These are phyloP conservation scores for Parachlorella kessleri DNA, from an alignment of 139 green algal genomes.

Conservation along the genomic window DNA sequence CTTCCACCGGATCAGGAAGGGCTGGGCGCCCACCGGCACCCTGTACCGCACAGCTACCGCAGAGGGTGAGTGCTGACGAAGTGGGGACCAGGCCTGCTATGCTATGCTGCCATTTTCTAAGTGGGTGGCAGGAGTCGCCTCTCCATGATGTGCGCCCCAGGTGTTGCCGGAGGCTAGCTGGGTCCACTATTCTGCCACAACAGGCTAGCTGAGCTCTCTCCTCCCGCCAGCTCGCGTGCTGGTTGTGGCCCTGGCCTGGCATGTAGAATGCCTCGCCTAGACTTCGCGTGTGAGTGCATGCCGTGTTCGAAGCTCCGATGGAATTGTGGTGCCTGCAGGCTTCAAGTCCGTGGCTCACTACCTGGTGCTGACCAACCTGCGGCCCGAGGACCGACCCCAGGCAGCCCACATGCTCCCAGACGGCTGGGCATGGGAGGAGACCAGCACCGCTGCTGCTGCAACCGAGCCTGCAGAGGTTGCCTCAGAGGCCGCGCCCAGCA, in stretches of 20 bases:
- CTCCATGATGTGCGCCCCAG: no score
- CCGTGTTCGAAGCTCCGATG: no score
- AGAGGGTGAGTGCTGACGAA: constrained; percentile 40
- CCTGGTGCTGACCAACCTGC: constrained; percentile 68
- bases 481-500: not conserved
- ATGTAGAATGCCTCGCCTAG: no score
- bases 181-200: no score
- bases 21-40: constrained; percentile 67
- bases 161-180: no score
- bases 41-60: constrained; percentile 59
- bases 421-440: not conserved
- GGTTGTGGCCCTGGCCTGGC: no score
- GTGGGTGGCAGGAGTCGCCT: no score
- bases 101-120: no score
- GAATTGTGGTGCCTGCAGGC: constrained; percentile 38
- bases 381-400: not conserved
- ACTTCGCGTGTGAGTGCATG: not conserved
- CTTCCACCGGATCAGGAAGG: constrained; percentile 59
- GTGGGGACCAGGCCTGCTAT: no score
- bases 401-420: not conserved
- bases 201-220: no score
- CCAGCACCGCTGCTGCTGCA: not conserved
- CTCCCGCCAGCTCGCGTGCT: no score
- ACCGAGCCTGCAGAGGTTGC: not conserved
- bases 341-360: constrained; percentile 77